Evolutionary conservation across 306 rosid genomes (phyloP).

Genomic region (Trifolium dubium): DNA sequence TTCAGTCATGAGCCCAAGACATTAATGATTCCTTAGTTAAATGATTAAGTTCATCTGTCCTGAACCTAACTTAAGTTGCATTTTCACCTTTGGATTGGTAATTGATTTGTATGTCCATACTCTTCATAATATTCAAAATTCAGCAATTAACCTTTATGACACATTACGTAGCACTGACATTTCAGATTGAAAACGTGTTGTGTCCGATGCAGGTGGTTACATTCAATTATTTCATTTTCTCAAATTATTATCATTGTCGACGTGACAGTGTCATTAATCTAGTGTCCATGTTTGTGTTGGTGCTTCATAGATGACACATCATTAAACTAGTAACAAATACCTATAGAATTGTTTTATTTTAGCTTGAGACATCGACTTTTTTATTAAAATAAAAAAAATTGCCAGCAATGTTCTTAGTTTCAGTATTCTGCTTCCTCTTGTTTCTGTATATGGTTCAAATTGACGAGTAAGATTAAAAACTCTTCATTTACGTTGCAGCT

Average conservation of each 20-base stretch:
- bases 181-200: not conserved
- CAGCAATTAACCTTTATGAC: not conserved
- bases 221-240: too few species aligned
- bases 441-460: not conserved
- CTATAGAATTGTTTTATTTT: conserved; percentile 29
- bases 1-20: not conserved
- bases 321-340: not conserved
- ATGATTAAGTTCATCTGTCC: not conserved
- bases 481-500: conserved; percentile 56
- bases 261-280: too few species aligned
- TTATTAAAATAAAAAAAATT: not conserved
- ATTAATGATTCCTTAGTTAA: not conserved
- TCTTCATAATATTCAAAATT: conserved; percentile 12
- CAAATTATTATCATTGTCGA: too few species aligned
- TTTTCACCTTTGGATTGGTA: not conserved
- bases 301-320: not conserved
- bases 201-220: too few species aligned
- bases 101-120: not conserved
- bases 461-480: not conserved
- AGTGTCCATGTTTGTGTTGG: too few species aligned
- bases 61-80: not conserved
- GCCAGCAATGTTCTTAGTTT: conserved; percentile 26
- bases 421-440: conserved; percentile 11
- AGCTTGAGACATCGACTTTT: not conserved
- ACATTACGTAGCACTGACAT: too few species aligned